Conservation (phyloP, 177 flowering plant species). For the Vitis hybrid region DNA sequence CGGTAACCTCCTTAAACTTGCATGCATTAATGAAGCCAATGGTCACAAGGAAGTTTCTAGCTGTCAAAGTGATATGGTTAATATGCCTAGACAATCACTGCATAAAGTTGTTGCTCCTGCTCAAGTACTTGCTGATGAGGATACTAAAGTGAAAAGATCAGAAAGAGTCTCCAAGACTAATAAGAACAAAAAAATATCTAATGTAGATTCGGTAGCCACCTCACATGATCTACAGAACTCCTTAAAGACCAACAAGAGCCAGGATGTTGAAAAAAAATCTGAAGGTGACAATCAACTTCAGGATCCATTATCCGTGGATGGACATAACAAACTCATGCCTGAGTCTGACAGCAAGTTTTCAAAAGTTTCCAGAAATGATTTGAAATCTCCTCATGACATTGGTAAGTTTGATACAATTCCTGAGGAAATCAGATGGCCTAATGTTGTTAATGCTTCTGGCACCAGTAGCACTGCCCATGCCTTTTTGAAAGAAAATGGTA, state of each 20-base stretch:
- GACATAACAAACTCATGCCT: constrained; percentile 8
- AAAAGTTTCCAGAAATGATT: constrained; percentile 10
- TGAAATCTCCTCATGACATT: constrained; percentile 9
- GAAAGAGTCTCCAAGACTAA: constrained; percentile 16
- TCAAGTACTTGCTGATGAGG: constrained; percentile 16
- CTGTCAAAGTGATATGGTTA: constrained; percentile 19
- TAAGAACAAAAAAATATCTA: constrained; percentile 21
- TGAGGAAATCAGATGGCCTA: constrained; percentile 10
- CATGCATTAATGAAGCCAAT: constrained; percentile 11
- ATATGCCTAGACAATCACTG: constrained; percentile 23
- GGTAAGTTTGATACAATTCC: constrained; percentile 1
- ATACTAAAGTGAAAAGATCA: constrained; percentile 14
- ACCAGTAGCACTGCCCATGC: constrained; percentile 5
- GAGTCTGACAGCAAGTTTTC: constrained; percentile 10
- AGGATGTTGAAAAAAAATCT: constrained; percentile 14
- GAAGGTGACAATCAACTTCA: constrained; percentile 13
- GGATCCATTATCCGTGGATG: constrained; percentile 14
- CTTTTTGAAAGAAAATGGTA: constrained; percentile 12
- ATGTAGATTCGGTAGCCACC: constrained; percentile 17
- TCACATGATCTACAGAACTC: constrained; percentile 16
- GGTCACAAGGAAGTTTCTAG: constrained; percentile 11
- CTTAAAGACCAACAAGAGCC: constrained; percentile 19
- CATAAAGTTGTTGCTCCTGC: constrained; percentile 17
- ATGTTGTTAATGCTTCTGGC: constrained; percentile 14
- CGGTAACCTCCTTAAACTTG: constrained; percentile 5